A percentile compares a stretch with the other conserved stretches of the same genome.
Conservation (phyloP, 2,329 filamentous ascomycete species). For the Aspergillus ibericus region DNA sequence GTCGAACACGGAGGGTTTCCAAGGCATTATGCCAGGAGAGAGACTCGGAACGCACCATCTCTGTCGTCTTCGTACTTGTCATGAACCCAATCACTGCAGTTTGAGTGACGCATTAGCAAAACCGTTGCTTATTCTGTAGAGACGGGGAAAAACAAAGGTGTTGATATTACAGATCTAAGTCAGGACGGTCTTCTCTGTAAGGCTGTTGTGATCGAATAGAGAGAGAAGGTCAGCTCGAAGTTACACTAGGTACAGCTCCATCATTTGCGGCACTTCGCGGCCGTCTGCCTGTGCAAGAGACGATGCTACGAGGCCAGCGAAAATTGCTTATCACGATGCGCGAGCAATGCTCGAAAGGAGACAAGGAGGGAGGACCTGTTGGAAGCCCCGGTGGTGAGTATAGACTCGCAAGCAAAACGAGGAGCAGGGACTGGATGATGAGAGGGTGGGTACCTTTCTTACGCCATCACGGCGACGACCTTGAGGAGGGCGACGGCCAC, state of each 20-base stretch:
- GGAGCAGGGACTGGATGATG: background rate
- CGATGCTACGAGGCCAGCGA: slow-evolving; percentile 28
- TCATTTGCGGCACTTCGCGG: slow-evolving; percentile 31
- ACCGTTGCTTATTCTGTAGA: background rate
- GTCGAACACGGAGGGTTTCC: slow-evolving; percentile 6
- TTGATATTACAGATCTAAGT: slow-evolving; percentile 45
- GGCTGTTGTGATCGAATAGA: slow-evolving; percentile 43
- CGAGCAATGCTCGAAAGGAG: slow-evolving; percentile 37
- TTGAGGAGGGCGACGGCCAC: slow-evolving; percentile 43
- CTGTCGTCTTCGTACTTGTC: slow-evolving; percentile 80
- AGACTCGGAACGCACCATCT: slow-evolving; percentile 41
- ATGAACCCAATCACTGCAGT: slow-evolving; percentile 85
- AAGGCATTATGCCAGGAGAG: background rate
- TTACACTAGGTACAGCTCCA: slow-evolving; percentile 38
- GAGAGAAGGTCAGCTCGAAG: slow-evolving; percentile 47
- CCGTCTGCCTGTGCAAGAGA: slow-evolving; percentile 25
- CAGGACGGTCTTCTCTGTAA: slow-evolving; percentile 46
- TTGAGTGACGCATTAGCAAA: slow-evolving; percentile 4
- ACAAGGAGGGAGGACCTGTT: slow-evolving; percentile 48
- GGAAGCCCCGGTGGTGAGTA: slow-evolving; percentile 13
- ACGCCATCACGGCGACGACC: slow-evolving; percentile 73
- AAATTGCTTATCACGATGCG: slow-evolving; percentile 38
- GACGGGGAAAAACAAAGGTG: background rate
- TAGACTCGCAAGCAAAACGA: background rate
- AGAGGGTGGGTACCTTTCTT: slow-evolving; percentile 69